These are phyloP conservation scores for Chlorella sp. DNA, from an alignment of 139 green algal genomes.

Conservation along the genomic window DNA sequence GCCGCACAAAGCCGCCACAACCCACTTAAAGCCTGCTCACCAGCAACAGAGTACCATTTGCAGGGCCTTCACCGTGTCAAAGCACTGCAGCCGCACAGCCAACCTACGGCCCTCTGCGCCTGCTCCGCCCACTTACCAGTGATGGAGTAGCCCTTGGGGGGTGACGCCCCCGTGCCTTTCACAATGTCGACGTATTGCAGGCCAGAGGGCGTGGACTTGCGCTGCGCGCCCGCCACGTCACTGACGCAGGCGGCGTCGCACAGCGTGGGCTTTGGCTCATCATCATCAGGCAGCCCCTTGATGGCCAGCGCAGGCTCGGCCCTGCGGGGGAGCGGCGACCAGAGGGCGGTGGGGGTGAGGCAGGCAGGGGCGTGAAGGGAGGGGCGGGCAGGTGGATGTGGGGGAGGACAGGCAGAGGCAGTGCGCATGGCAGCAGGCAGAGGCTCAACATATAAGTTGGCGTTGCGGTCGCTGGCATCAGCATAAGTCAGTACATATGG, in stretches of 20 bases:
- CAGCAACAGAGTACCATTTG: too few relatives aligned
- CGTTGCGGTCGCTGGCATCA: neutral
- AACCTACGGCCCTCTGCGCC: neutral
- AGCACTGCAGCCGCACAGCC: too few relatives aligned
- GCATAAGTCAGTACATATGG: too few relatives aligned
- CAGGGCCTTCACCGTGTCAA: too few relatives aligned
- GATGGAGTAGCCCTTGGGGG: conserved; percentile 68
- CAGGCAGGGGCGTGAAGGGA: neutral
- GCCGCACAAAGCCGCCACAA: too few relatives aligned
- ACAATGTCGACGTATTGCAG: conserved; percentile 93
- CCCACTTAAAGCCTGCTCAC: too few relatives aligned
- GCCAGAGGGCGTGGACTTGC: conserved; percentile 76
- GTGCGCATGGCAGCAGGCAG: neutral
- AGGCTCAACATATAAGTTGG: neutral
- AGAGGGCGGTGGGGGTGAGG: neutral
- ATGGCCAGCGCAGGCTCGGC: neutral
- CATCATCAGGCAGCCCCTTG: conserved; percentile 23
- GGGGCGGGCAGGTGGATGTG: neutral
- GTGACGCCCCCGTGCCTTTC: conserved; percentile 71
- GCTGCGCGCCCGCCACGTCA: conserved; percentile 53
- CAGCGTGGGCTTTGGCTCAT: conserved; percentile 49
- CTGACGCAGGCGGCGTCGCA: conserved; percentile 75
- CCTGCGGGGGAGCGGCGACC: neutral
- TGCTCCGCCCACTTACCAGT: neutral
- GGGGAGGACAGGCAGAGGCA: neutral